Base-by-base conservation (phyloP, 441 rosid genomes). In the Dalechampia spathulata region DNA sequence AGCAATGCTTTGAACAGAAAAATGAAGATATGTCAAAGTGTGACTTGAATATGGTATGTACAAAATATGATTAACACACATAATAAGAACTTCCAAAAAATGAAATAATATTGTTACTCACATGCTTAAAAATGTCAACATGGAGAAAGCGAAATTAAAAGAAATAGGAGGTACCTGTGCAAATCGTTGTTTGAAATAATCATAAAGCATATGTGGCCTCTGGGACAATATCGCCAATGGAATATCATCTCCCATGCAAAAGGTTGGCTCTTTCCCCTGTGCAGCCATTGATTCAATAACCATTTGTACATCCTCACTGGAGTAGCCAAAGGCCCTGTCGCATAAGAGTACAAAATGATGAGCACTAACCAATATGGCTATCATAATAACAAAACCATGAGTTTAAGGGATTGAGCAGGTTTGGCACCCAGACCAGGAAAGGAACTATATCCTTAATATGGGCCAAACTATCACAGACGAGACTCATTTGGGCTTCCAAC, bases 281-380 rank as follows among this genome's bases (percentile, higher is more conserved):
- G 96, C 68, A 68, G 97, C 97, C 97, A 93, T 93, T 39, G 79
- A 64, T 76, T 93, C 97, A 76, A 93, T 93, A 72, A 93, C 83
- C 99, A 93, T 93, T 75, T 90, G 99, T 22, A 93, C 99, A 75
- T 93, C 99, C 75, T 93, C 99, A 63, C 99, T 93, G 56, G 99
- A 93, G 71, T 90, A 93, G 67, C 99, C 99, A 67, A 78, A 93
- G 46, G 97, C 95, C 82, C 99, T 93, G 80, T 64, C 52, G 49
- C 70, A 70, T 48, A 59, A 70, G 52, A 65, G 50, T n/a, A 57
- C n/a, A 66, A 60, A 51, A 58, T 23, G 44, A 38, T 43, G 21
- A 63, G 59, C 65, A 62, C 37, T 21, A 17, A 57, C 22, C 46
- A 69, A 52, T 44, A 52, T 42, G 21, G 23, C 55, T 30, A 62